Percentiles rank a stretch among this genome's conserved stretches.
phyloP scores from a whole-genome alignment of 2,329 filamentous ascomycete genomes.

The Alternaria panax region DNA sequence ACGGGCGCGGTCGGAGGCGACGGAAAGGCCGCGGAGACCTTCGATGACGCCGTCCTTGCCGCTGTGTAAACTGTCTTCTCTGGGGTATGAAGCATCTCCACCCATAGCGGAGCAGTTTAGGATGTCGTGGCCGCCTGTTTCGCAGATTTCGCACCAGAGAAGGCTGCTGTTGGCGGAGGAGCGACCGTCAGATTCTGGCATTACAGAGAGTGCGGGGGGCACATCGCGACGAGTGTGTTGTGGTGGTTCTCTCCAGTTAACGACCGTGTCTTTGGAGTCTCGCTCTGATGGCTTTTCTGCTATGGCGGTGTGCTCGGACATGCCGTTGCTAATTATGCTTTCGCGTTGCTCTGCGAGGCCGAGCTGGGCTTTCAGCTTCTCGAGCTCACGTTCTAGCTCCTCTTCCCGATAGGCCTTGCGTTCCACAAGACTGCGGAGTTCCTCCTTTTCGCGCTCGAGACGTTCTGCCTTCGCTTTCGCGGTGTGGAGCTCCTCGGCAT shows the following conservation, averaged over 20 bases:
- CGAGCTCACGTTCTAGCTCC: constrained; percentile 84
- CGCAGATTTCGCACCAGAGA: constrained; percentile 96
- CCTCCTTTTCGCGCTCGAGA: constrained; percentile 80
- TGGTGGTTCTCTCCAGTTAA: constrained; percentile 59
- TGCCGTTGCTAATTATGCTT: constrained; percentile 62
- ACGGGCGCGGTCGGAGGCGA: constrained; percentile 40
- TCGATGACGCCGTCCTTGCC: constrained; percentile 45
- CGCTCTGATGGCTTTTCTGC: constrained; percentile 64
- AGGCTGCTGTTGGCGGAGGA: constrained; percentile 69
- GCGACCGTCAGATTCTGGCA: constrained; percentile 69
- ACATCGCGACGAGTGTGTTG: constrained; percentile 34
- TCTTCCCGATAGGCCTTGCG: constrained; percentile 78
- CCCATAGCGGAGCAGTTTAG: constrained; percentile 92
- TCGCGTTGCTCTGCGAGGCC: constrained; percentile 56
- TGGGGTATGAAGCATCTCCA: constrained; percentile 54
- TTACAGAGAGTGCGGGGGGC: constrained; percentile 66
- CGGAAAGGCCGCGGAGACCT: constrained; percentile 43
- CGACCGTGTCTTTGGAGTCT: constrained; percentile 72
- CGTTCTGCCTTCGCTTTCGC: constrained; percentile 70
- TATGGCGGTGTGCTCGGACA: constrained; percentile 57
- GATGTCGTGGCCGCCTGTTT: constrained; percentile 90
- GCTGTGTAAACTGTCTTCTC: constrained; percentile 30
- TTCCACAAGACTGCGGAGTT: constrained; percentile 76
- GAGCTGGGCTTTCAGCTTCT: constrained; percentile 59
- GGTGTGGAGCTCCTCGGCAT: constrained; percentile 60